Conservation (phyloP, 169 alveolate genomes). For the Plasmodium adleri region DNA sequence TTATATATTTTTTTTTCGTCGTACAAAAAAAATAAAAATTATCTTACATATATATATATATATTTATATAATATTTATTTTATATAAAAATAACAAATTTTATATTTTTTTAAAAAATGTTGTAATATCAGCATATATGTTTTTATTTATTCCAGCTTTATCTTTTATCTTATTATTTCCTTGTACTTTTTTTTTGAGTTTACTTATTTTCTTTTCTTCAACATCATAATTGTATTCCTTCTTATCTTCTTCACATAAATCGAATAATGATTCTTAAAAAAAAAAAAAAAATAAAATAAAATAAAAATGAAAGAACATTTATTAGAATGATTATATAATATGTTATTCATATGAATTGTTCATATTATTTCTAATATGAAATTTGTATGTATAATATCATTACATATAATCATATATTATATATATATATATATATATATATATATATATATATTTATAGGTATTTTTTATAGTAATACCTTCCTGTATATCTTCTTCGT, state of each 20-base stretch:
- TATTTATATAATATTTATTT: no score
- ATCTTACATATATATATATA: no score
- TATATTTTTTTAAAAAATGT: constrained; percentile 53
- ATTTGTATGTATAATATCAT: no score
- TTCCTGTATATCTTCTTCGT: constrained; percentile 52
- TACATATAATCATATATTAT: no score
- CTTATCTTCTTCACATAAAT: constrained; percentile 61
- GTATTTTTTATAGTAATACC: constrained; percentile 4
- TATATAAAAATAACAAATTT: neutral
- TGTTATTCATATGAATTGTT: no score
- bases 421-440: neutral
- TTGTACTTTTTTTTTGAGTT: constrained; percentile 15
- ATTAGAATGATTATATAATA: neutral
- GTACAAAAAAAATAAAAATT: no score
- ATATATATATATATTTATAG: neutral
- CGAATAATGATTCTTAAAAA: constrained; percentile 44
- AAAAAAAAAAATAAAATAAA: constrained; percentile 1
- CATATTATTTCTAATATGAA: no score
- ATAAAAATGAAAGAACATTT: neutral
- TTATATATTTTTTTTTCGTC: no score
- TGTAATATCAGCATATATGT: constrained; percentile 65
- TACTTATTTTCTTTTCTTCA: constrained; percentile 59
- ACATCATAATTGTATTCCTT: constrained; percentile 71
- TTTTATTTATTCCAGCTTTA: constrained; percentile 38
- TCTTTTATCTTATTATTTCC: constrained; percentile 14